These are phyloP conservation scores for Purpureocillium takamizusanense DNA, from an alignment of 2,329 filamentous ascomycete species.

Conservation along the genomic window DNA sequence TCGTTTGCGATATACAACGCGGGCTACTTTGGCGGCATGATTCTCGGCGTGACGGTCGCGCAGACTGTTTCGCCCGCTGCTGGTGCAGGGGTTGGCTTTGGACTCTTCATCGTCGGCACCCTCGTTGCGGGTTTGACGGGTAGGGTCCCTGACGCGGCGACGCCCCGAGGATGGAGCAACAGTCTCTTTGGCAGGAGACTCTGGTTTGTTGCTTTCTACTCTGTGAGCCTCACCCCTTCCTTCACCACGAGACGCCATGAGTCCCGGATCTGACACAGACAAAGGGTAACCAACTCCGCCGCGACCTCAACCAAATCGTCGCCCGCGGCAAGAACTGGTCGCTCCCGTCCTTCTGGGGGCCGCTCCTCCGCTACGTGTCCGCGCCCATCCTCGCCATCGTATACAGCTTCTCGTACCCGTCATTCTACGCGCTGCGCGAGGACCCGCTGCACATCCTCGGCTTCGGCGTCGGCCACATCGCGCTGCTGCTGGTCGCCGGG, in stretches of 20 bases:
- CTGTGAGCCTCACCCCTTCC: constrained; percentile 31
- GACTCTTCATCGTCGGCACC: constrained; percentile 35
- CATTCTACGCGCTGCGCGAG: constrained; percentile 35
- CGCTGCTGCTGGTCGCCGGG: constrained; percentile 34
- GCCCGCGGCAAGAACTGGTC: constrained; percentile 46
- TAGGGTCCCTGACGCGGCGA: constrained; percentile 29
- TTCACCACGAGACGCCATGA: too few species aligned
- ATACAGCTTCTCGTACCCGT: constrained; percentile 41
- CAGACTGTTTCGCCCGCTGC: constrained; percentile 34
- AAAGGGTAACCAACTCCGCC: constrained; percentile 43
- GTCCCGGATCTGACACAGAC: too few species aligned
- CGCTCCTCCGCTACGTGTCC: constrained; percentile 39
- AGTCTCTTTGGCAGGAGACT: constrained; percentile 29
- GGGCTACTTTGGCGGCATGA: constrained; percentile 43
- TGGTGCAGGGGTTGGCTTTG: constrained; percentile 43
- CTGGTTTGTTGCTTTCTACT: constrained; percentile 48
- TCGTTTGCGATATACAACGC: constrained; percentile 36
- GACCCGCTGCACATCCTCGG: constrained; percentile 42
- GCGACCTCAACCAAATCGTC: constrained; percentile 45
- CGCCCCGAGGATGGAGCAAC: constrained; percentile 30
- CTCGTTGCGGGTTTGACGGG: constrained; percentile 29
- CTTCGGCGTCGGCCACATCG: constrained; percentile 37
- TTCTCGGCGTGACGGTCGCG: constrained; percentile 40
- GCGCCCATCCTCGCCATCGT: constrained; percentile 41
- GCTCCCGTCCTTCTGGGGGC: constrained; percentile 41